These are phyloP conservation scores for Ogataea polymorpha DNA, from an alignment of 805 yeast species.

Conservation along the genomic window DNA sequence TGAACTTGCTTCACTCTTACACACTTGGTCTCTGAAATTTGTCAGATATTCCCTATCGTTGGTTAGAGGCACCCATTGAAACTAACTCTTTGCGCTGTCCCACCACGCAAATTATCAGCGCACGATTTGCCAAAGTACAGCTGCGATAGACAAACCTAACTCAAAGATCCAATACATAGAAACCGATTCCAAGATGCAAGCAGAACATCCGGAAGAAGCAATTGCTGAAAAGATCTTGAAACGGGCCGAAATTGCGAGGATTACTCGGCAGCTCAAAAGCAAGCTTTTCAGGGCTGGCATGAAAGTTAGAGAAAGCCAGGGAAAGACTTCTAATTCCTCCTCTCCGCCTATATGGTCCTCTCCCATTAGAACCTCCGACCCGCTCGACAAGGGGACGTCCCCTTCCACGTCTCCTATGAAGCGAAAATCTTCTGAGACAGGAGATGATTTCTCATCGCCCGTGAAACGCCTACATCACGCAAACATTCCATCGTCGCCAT, in stretches of 20 bases:
- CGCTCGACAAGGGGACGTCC: not conserved
- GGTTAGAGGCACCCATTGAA: too few relatives aligned
- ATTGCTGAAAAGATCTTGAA: slow-evolving; percentile 44
- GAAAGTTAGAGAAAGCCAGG: slow-evolving; percentile 33
- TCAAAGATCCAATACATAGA: too few relatives aligned
- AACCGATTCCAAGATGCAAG: slow-evolving; percentile 12
- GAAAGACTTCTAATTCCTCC: slow-evolving; percentile 14
- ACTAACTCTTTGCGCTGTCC: too few relatives aligned
- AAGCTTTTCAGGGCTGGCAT: slow-evolving; percentile 41
- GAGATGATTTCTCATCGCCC: slow-evolving; percentile 26
- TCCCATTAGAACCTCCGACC: slow-evolving; percentile 11
- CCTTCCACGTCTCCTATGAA: slow-evolving; percentile 28
- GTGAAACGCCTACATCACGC: slow-evolving; percentile 24
- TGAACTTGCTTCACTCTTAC: not conserved
- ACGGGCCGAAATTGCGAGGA: slow-evolving; percentile 44
- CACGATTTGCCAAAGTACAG: not conserved
- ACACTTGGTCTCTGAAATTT: too few relatives aligned
- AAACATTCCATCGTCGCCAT: slow-evolving; percentile 32
- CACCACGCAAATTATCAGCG: too few relatives aligned
- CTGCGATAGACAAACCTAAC: too few relatives aligned
- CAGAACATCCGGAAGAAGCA: slow-evolving; percentile 31
- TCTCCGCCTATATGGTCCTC: slow-evolving; percentile 19
- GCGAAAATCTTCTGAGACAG: slow-evolving; percentile 22
- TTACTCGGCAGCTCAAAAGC: slow-evolving; percentile 42
- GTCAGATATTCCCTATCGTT: too few relatives aligned